Percentiles rank a stretch among this genome's conserved stretches.
Conservation (phyloP, 176 grass and related monocot genomes). For the Oryza glumipatula region DNA sequence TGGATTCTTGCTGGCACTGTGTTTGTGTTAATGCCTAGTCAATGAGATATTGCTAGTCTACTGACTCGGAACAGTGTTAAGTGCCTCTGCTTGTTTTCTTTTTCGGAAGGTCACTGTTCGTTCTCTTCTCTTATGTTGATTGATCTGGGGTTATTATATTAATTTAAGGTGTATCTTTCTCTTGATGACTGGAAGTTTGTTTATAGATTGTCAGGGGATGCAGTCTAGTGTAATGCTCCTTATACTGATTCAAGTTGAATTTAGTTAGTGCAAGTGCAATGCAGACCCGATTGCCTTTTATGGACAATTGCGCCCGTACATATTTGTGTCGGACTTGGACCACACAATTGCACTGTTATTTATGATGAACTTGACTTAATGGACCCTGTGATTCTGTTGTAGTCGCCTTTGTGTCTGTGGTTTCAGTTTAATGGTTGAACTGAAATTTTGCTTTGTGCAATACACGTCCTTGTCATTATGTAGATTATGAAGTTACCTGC, state of each 20-base stretch:
- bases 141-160: neutral
- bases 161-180: neutral
- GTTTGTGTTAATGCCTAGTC: neutral
- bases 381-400: neutral
- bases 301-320: neutral
- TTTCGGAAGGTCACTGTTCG: neutral
- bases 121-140: neutral
- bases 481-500: neutral
- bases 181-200: neutral
- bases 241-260: neutral
- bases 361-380: neutral
- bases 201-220: neutral
- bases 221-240: neutral
- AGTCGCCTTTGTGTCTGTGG: neutral
- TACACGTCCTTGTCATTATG: neutral
- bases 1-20: too few species aligned
- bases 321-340: constrained; percentile 3
- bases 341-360: neutral
- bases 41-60: neutral
- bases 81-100: neutral
- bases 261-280: neutral
- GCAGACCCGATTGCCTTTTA: neutral
- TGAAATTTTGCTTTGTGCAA: neutral
- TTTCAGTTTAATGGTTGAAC: neutral
- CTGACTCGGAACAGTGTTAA: neutral